Base-by-base conservation (phyloP, 257 asterid species). In the Nicotiana benthamiana region DNA sequence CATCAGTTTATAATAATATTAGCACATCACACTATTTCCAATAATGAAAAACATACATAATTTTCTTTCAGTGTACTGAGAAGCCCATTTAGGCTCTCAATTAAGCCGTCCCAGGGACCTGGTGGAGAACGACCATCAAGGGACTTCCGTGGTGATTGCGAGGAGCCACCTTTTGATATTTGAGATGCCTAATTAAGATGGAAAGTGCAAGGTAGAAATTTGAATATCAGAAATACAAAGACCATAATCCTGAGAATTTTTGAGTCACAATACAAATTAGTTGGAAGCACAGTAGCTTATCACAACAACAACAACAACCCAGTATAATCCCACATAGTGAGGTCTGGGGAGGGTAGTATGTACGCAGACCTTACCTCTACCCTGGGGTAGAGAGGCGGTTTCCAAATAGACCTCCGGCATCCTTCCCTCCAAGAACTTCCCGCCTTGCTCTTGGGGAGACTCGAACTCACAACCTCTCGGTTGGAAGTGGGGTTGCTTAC, bases 51-150 rank as follows among this genome's bases (percentile, higher is more conserved):
- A 81, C 94, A 13, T 88, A 93, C 98, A 84, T n/a, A 88, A 78
- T 94, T 91, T 80, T 88, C 88, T 83, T 91, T 90, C 85, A 93
- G 86, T 22, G 75, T 86, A 64, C 57, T 79, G 40, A 94, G 89
- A 87, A 89, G 88, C 75, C 88, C 85, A 56, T 90, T 85, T 79
- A 94, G 85, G 86, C 87, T 51, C 81, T 86, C 89, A 79, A 89
- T 75, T 81, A 93, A 82, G 77, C 89, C 83, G 83, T 88, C 88
- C 98, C 98, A 93, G 57, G 91, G 90, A 80, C 83, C 86, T n/a
- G 87, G 74, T 26, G 90, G 90, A 75, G 91, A 82, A 84, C 78
- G 53, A 81, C 80, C 63, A 32, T 82, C 70, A 28, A 83, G 75
- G 17, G 91, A 87, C 78, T 52, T 79, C 32, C 77, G 77, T 60